Evolutionary conservation across 257 asterid genomes (phyloP), one percentile per base, ranked within the genome.

Genomic region (Oldenlandia corymbosa): DNA sequence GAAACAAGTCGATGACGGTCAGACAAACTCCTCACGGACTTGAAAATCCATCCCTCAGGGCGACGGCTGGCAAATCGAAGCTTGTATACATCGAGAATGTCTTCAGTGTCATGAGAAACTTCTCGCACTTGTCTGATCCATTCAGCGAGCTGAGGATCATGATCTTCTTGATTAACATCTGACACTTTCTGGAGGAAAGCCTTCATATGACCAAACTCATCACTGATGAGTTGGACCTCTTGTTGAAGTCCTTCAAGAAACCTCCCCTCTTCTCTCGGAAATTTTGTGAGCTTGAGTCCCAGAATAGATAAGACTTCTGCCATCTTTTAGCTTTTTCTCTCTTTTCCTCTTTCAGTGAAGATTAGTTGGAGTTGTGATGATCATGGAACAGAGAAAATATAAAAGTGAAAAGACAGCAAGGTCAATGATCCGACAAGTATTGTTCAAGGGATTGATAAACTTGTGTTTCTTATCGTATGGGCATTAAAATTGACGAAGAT

Each of bases 141-240:
- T 49, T 49, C 55, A 49, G 27, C 21, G 28, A 49, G 55, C 55
- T 49, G 55, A 28, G 55, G 55, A 20, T 49, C 55, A 20, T 41
- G 13, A 41, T 5, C 45, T 41, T 49, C 55, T 48, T 48, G 24
- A 24, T 49, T 20, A 20, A 49, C n/a, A 20, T 49, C 55, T 49
- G 27, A 27, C 27, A 49, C 12, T 28, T 20, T 49, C 27, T 49
- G 18, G 12, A 49, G 55, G 55, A 49, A 49, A 49, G 55, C 55
- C 55, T 49, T 49, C 27, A 49, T 49, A 21, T 49, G 55, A 10
- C 55, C 55, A 24, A 49, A 24, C 55, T 49, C 55, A 10, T 49
- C 55, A 20, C 55, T 24, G 10, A 49, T 49, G 14, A n/a, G 55
- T 9, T 20, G 55, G 13, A 49, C 55, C 1, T 49, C 55, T 12